Base-by-base conservation (phyloP, 2,329 filamentous ascomycete species). In the Fulvia fulva region DNA sequence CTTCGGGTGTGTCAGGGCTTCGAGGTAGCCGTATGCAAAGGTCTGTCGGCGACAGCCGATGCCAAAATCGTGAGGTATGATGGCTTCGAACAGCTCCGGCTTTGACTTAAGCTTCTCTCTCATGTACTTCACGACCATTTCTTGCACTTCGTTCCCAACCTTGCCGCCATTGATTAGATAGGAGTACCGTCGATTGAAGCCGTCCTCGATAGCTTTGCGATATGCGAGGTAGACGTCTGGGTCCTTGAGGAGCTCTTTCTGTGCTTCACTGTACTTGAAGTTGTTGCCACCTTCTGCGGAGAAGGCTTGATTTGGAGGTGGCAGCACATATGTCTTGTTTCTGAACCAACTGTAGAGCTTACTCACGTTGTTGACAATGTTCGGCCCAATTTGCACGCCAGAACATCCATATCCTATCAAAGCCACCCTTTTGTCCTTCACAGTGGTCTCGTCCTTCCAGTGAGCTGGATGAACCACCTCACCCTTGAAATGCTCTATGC, bases 221-320 rank as follows among this genome's bases (percentile, higher is more conserved):
- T 66, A 66, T 1, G 62, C 57, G 8, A 65, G 51, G 46, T 66
- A 65, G 37, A 62, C 43, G 21, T 65, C 60, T 25, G 62, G 61
- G 43, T 65, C 64, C n/a, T 57, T 49, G 22, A 66, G 58, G 2
- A 65, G 43, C 37, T 60, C 57, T 47, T 63, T 84, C 51, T 87
- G 78, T 69, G 96, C 71, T 3, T 65, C 45, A 16, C 65, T 90
- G 32, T 82, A 66, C 53, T 61, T 63, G 61, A 66, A 66, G 56
- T 66, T 66, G 16, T 55, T 56, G n/a, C 64, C 64, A 12, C 51
- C 60, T n/a, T 53, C 11, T 14, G 54, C 64, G 9, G 61, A 59
- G 54, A 60, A 66, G 4, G 55, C 26, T 50, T 61, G 59, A 23
- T 63, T 64, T 11, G 62, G 63, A 21, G 63, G 61, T 16, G 60